Evolutionary conservation across 768 basidiomycete species (phyloP), one percentile per base, ranked within the genome.

Genomic region (Hypholoma fasciculare): DNA sequence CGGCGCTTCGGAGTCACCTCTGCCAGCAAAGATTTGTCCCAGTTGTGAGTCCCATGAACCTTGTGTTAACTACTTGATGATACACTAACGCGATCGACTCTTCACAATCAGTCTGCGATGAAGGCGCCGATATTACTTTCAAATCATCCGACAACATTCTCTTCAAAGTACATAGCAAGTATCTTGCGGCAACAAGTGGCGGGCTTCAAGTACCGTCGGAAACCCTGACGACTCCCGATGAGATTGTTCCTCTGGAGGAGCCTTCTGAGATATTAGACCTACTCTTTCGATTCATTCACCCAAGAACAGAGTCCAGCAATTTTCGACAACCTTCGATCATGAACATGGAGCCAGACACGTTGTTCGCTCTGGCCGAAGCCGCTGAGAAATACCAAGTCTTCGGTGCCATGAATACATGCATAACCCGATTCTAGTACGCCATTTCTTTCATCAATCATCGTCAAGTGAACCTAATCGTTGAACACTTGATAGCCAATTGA

Each of bases 361-460:
- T 69, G 7, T 54, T 55, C 23, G 0, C 40, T 11, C 47, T 70
- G 7, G 62, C 65, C 1, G 69, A 70, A 53, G 69, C 69, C 1
- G 69, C 65, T 6, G 64, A 70, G 48, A 69, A 66, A 30, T 70
- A 70, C 44, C 52, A 57, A 16, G 65, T 69, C 2, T 70, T 59
- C 49, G 54, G 63, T 11, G 63, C 66, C 14, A 70, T 67, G 63
- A 64, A 61, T 17, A 50, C 60, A 6, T 69, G 61, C 44, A 50
- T 58, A 5, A 57, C 64, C 5, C 38, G 51, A 12, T 55, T 70
- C 62, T 42, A 54, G 66, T 64, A 36, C 19, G 55, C 9, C 30
- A 9, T 26, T 30, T 27, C 12, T 11, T 34, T 7, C 6, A 9
- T 34, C 23, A 23, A 23, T 23, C 23, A 23, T 34, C 30, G 30